Percentiles rank a stretch among this genome's conserved stretches.
phyloP scores from a whole-genome alignment of 140 eudicot genomes.

The Erigeron philadelphicus region DNA sequence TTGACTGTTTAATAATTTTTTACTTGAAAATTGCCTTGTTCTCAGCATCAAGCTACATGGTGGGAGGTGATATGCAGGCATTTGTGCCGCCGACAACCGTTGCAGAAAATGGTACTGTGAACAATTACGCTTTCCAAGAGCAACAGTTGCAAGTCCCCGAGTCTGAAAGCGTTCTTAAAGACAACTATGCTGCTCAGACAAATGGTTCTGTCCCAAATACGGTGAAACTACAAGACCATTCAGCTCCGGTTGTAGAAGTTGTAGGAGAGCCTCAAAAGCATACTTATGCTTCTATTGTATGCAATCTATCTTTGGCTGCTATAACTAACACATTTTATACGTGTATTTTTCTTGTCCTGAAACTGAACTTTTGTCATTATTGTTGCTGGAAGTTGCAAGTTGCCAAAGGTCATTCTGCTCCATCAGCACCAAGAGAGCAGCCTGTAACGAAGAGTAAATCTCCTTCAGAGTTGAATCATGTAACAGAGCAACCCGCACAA shows the following conservation, averaged over 20 bases:
- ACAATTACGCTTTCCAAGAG: slow-evolving; percentile 49
- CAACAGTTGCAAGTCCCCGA: slow-evolving; percentile 53
- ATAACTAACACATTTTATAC: not conserved
- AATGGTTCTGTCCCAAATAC: slow-evolving; percentile 75
- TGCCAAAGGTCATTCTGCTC: slow-evolving; percentile 59
- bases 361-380: slow-evolving; percentile 19
- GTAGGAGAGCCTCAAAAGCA: slow-evolving; percentile 83
- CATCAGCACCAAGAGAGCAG: slow-evolving; percentile 40
- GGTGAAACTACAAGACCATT: slow-evolving; percentile 40
- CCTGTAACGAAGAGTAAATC: slow-evolving; percentile 41
- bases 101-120: slow-evolving; percentile 50
- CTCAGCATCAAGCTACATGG: slow-evolving; percentile 59
- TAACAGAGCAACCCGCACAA: slow-evolving; percentile 41
- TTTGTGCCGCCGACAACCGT: slow-evolving; percentile 45
- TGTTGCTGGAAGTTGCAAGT: slow-evolving; percentile 53
- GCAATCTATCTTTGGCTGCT: slow-evolving; percentile 30
- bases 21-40: slow-evolving; percentile 21
- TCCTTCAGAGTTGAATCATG: slow-evolving; percentile 53
- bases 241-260: slow-evolving; percentile 52
- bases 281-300: slow-evolving; percentile 95
- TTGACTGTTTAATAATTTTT: not conserved
- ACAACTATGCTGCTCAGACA: slow-evolving; percentile 47
- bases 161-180: slow-evolving; percentile 45
- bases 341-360: not conserved
- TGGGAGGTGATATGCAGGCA: slow-evolving; percentile 47